Base-by-base conservation (phyloP, 129 eudicot species). In the Deinandra increscens region DNA sequence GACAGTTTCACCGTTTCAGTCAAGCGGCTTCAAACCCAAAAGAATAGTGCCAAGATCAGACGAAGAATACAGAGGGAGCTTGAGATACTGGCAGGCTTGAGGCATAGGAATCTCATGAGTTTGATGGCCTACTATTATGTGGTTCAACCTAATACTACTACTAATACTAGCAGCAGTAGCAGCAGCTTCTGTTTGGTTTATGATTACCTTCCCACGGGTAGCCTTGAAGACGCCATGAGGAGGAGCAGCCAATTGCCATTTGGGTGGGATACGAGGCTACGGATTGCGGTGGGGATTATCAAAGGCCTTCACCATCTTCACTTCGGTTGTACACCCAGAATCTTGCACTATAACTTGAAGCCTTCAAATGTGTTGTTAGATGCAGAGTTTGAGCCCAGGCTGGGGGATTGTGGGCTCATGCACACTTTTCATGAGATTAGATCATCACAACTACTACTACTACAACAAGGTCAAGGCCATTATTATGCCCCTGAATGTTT, bases 311-410 rank as follows among this genome's bases (percentile, higher is more conserved):
- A 86, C 70, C 83, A 84, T 77, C 95, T 92, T 72, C 98, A 92
- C 44, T 84, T 84, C 37, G 68, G 62, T 0, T 82, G 86, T 74
- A 73, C 60, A 3, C 90, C 96, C 1, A 64, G 72, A 59, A 68
- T 87, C 45, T 64, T 84, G 53, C 98, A 92, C 55, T 84, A 65
- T 66, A 81, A 86, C 74, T 60, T 92, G 81, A 88, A 92, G 83
- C 96, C 95, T 56, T 75, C 91, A 0, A 92, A 92, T 81, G 98
- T 92, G 12, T 76, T 92, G 81, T 65, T 92, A 82, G 88, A 88
- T 74, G 81, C 84, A 0, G 88, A 80, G 49, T 88, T 81, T 72
- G 96, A 86, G 58, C 95, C 98, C 8, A 81, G 82, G 64, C 31
- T 91, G n/a, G 85, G 82, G 1, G 95, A 88, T 81, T 86, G 73